These are phyloP conservation scores for Neopestalotiopsis sp. DNA, from an alignment of 2,329 filamentous ascomycete genomes.

Conservation along the genomic window DNA sequence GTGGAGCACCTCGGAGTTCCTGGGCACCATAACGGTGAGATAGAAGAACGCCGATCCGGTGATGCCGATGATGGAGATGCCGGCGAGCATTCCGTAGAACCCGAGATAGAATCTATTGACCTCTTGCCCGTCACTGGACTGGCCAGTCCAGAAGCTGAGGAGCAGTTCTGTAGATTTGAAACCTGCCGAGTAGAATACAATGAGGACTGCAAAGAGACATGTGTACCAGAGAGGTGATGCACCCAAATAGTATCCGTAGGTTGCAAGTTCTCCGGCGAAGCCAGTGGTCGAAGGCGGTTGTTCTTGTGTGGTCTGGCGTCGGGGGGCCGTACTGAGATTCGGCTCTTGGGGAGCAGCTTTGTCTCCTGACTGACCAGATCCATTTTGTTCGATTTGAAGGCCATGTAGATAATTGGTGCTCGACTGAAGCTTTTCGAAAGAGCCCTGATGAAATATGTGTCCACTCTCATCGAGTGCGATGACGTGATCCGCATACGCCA, in stretches of 20 bases:
- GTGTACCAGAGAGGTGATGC: not conserved
- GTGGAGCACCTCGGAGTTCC: slow-evolving; percentile 17
- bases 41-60: slow-evolving; percentile 14
- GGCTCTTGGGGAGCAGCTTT: not conserved
- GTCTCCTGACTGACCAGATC: not conserved
- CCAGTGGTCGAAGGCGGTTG: not conserved
- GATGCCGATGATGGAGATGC: not conserved
- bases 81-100: not conserved
- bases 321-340: not conserved
- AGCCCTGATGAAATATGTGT: not conserved
- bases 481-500: slow-evolving; percentile 37
- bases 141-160: not conserved
- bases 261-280: not conserved
- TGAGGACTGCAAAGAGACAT: not conserved
- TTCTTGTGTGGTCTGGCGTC: not conserved
- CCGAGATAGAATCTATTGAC: not conserved
- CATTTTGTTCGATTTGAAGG: not conserved
- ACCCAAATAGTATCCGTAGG: not conserved
- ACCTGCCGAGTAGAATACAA: not conserved
- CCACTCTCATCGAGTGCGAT: slow-evolving; percentile 26
- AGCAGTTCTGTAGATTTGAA: not conserved
- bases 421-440: not conserved
- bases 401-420: not conserved
- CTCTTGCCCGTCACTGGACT: not conserved
- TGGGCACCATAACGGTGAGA: slow-evolving; percentile 12